These are phyloP conservation scores for Biscutella laevigata DNA, from an alignment of 441 rosid genomes.

Conservation along the genomic window DNA sequence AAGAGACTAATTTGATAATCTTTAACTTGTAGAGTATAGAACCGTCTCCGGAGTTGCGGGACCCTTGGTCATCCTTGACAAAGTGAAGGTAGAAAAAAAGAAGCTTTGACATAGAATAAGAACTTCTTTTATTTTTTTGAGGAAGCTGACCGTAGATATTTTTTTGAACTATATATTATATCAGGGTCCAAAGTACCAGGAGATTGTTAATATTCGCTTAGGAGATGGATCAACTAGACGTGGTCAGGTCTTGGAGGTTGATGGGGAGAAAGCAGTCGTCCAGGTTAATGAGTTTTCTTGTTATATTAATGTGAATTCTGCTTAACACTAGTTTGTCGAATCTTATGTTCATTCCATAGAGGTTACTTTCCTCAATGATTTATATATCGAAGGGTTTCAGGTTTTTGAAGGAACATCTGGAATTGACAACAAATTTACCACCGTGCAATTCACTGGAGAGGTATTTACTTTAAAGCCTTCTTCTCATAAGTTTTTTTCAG, in stretches of 20 bases:
- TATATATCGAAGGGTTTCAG: slow-evolving; percentile 21
- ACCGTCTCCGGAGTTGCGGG: slow-evolving; percentile 36
- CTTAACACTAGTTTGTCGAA: not conserved
- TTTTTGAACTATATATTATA: not conserved
- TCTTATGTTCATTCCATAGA: not conserved
- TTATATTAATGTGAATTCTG: not conserved
- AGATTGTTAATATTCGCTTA: slow-evolving; percentile 44
- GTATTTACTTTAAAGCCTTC: slow-evolving; percentile 6
- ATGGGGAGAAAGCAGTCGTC: slow-evolving; percentile 51
- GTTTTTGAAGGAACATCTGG: slow-evolving; percentile 65
- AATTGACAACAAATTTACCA: slow-evolving; percentile 53
- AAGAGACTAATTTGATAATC: slow-evolving; percentile 10
- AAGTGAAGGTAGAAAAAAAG: slow-evolving; percentile 36
- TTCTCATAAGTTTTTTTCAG: not conserved
- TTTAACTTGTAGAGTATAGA: slow-evolving; percentile 38
- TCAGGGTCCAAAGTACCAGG: slow-evolving; percentile 53
- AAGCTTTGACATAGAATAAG: not conserved
- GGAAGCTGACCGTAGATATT: not conserved
- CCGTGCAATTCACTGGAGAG: slow-evolving; percentile 51
- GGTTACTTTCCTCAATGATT: not conserved
- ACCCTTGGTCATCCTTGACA: slow-evolving; percentile 34
- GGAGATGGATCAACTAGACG: slow-evolving; percentile 47
- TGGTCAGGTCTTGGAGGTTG: slow-evolving; percentile 38
- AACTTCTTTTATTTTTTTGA: not conserved
- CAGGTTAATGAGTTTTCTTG: slow-evolving; percentile 27